phyloP scores from a whole-genome alignment of 1,139 yeast genomes.

The Kodamaea alishanica region DNA sequence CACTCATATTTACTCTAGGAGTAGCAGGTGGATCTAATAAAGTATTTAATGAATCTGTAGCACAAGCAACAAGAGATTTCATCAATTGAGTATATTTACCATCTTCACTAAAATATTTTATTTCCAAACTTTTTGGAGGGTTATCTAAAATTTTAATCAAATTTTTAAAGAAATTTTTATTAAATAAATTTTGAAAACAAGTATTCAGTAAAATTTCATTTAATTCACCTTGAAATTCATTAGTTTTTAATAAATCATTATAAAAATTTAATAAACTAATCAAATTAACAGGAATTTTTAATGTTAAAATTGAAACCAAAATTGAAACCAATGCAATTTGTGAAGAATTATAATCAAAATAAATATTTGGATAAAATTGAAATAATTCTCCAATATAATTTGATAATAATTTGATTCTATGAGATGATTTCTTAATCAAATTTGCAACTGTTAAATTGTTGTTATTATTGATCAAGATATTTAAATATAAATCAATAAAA shows the following conservation, averaged over 20 bases:
- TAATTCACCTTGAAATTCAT: slow-evolving; percentile 7
- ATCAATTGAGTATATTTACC: slow-evolving; percentile 37
- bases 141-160: slow-evolving; percentile 41
- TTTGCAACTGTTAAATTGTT: slow-evolving; percentile 22
- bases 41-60: slow-evolving; percentile 20
- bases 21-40: slow-evolving; percentile 20
- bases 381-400: slow-evolving; percentile 62
- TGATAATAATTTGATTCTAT: slow-evolving; percentile 53
- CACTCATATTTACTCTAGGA: slow-evolving; percentile 10
- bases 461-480: slow-evolving; percentile 19
- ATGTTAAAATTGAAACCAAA: slow-evolving; percentile 15
- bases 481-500: slow-evolving; percentile 53
- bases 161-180: slow-evolving; percentile 25
- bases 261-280: slow-evolving; percentile 20
- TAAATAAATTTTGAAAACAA: slow-evolving; percentile 24
- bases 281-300: slow-evolving; percentile 27
- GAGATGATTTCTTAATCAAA: slow-evolving; percentile 24
- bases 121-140: slow-evolving; percentile 45
- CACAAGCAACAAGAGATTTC: slow-evolving; percentile 34
- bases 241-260: slow-evolving; percentile 18
- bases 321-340: slow-evolving; percentile 48
- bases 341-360: slow-evolving; percentile 52
- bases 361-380: slow-evolving; percentile 58
- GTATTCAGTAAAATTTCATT: slow-evolving; percentile 19
- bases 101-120: slow-evolving; percentile 39